Percentiles rank a stretch among this genome's conserved stretches.
Evolutionary conservation across 148 eudicot genomes (phyloP).

Genomic region (Rhododendron ovatum): DNA sequence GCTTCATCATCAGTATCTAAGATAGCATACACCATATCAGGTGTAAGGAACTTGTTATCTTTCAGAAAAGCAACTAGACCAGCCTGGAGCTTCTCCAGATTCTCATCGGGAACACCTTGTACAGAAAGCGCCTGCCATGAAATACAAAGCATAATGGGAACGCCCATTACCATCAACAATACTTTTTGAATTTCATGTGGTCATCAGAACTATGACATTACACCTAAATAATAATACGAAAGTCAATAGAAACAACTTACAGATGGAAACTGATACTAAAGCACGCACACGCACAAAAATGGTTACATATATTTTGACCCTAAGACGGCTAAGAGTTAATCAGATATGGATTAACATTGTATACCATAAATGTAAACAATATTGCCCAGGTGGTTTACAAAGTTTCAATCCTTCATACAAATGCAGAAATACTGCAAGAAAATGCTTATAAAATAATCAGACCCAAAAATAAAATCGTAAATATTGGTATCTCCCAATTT

Average conservation of each 20-base stretch:
- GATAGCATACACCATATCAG: slow-evolving; percentile 52
- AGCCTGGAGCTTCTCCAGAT: slow-evolving; percentile 45
- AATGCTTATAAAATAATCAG: not conserved
- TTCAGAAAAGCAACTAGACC: slow-evolving; percentile 63
- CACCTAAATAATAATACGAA: not conserved
- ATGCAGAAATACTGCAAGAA: not conserved
- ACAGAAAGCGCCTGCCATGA: slow-evolving; percentile 58
- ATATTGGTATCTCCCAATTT: not conserved
- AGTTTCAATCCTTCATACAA: not conserved
- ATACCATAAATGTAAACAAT: not conserved
- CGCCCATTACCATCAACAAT: not conserved
- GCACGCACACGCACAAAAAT: not conserved
- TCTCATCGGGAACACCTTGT: slow-evolving; percentile 58
- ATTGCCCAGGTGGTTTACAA: not conserved
- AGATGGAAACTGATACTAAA: not conserved
- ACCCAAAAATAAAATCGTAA: not conserved
- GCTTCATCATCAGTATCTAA: slow-evolving; percentile 63
- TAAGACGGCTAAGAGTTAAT: not conserved
- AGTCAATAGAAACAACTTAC: not conserved
- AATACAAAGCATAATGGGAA: slow-evolving; percentile 1
- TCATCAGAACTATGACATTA: not conserved
- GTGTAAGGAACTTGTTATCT: slow-evolving; percentile 31
- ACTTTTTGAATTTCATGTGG: not conserved
- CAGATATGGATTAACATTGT: not conserved
- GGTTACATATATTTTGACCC: not conserved